Percentiles rank a stretch among this genome's conserved stretches.
Conservation (phyloP, 1,284 basidiomycete genomes). For the Cryptococcus neoformans region DNA sequence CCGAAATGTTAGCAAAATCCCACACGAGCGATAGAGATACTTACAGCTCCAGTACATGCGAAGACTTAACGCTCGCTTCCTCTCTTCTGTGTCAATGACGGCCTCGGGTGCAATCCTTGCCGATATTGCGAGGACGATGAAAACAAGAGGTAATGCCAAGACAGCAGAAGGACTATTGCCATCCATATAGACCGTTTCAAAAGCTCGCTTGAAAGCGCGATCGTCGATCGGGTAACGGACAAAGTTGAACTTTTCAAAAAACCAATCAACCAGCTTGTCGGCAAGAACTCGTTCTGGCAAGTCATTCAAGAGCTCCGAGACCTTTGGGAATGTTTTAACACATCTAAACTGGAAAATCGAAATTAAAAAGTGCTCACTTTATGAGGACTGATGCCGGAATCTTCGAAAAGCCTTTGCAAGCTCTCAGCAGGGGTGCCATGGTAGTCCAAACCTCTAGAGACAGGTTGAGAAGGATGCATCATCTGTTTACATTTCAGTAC, state of each 20-base stretch:
- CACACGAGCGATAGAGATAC: conserved; percentile 33
- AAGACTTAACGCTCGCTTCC: conserved; percentile 66
- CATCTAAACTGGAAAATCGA: background rate
- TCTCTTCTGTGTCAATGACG: conserved; percentile 67
- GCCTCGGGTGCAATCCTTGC: conserved; percentile 77
- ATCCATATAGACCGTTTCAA: conserved; percentile 62
- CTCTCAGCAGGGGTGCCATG: conserved; percentile 34
- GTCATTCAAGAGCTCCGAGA: conserved; percentile 70
- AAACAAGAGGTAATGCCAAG: conserved; percentile 68
- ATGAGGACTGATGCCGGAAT: conserved; percentile 79
- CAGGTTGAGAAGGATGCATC: conserved; percentile 16
- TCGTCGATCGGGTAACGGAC: conserved; percentile 88
- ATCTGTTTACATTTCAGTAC: background rate
- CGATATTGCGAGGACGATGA: conserved; percentile 86
- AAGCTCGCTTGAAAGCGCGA: conserved; percentile 69
- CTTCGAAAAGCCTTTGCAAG: conserved; percentile 66
- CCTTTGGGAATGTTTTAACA: conserved; percentile 5
- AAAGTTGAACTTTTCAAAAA: conserved; percentile 67
- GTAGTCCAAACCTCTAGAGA: conserved; percentile 28
- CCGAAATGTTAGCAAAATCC: background rate
- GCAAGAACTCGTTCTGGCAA: conserved; percentile 68
- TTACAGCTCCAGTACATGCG: conserved; percentile 88
- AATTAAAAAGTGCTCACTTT: conserved; percentile 55
- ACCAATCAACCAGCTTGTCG: conserved; percentile 55
- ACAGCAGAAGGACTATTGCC: conserved; percentile 19